phyloP scores from a whole-genome alignment of 1,284 basidiomycete genomes.

The Anthracocystis walkeri region DNA sequence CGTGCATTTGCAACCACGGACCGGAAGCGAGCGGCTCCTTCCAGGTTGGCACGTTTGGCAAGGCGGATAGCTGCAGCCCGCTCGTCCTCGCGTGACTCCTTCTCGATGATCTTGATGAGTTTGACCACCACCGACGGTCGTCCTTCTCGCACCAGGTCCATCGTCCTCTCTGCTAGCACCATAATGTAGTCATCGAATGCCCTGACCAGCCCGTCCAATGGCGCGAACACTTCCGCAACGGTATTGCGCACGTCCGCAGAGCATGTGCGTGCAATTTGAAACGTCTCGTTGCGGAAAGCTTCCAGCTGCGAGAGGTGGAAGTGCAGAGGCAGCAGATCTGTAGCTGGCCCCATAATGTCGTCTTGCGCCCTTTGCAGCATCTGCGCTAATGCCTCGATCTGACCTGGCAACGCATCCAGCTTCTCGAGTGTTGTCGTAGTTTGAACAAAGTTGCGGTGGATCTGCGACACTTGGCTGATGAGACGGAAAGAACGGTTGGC shows the following conservation, averaged over 20 bases:
- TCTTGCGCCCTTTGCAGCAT: slow-evolving; percentile 81
- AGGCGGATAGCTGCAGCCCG: slow-evolving; percentile 95
- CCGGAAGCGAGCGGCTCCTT: slow-evolving; percentile 64
- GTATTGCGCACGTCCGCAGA: slow-evolving; percentile 78
- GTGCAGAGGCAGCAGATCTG: slow-evolving; percentile 89
- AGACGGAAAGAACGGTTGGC: slow-evolving; percentile 56
- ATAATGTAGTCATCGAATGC: slow-evolving; percentile 90
- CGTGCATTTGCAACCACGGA: slow-evolving; percentile 74
- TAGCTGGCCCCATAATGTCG: slow-evolving; percentile 82
- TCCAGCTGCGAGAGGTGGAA: slow-evolving; percentile 90
- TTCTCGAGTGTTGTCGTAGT: slow-evolving; percentile 96
- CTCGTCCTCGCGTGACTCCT: slow-evolving; percentile 92
- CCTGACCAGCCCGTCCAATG: slow-evolving; percentile 82
- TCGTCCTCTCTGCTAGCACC: slow-evolving; percentile 80
- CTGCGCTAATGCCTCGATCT: slow-evolving; percentile 81
- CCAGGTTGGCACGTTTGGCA: slow-evolving; percentile 86
- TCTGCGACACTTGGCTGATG: slow-evolving; percentile 81
- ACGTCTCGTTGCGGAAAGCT: slow-evolving; percentile 80
- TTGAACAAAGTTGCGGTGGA: slow-evolving; percentile 93
- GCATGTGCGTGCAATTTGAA: slow-evolving; percentile 72
- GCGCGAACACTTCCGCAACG: slow-evolving; percentile 84
- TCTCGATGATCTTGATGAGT: slow-evolving; percentile 91
- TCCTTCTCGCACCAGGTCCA: slow-evolving; percentile 81
- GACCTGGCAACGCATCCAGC: slow-evolving; percentile 86
- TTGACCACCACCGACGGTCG: slow-evolving; percentile 87